Evolutionary conservation across 1,284 basidiomycete genomes (phyloP).

Genomic region (Rhodotorula sp.): DNA sequence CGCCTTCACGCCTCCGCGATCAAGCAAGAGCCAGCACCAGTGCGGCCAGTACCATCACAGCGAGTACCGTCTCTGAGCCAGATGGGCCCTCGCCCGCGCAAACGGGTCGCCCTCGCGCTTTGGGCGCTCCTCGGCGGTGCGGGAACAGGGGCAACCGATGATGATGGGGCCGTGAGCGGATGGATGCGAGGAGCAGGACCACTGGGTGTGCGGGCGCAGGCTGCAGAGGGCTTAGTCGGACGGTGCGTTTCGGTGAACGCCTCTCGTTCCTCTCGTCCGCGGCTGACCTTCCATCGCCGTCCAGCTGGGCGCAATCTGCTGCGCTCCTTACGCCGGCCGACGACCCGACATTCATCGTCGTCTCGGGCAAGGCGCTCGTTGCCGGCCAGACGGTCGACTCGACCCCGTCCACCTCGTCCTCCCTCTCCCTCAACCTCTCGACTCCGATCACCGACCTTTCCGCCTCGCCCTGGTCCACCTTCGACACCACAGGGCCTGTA

Average conservation of each 20-base stretch:
- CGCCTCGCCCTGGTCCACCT: conserved; percentile 23
- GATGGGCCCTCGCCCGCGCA: background rate
- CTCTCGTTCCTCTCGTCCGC: background rate
- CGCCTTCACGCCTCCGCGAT: too few relatives aligned
- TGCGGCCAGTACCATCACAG: background rate
- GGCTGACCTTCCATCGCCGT: background rate
- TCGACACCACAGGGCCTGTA: conserved; percentile 13
- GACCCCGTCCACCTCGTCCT: conserved; percentile 18
- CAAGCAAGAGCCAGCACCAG: too few relatives aligned
- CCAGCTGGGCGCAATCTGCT: conserved; percentile 36
- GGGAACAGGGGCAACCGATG: background rate
- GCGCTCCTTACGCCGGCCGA: conserved; percentile 22
- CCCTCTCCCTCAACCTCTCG: conserved; percentile 33
- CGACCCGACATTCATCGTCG: conserved; percentile 24
- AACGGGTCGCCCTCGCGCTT: background rate
- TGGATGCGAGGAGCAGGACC: background rate
- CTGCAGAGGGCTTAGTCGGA: background rate
- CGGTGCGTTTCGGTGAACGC: background rate
- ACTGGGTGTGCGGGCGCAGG: background rate
- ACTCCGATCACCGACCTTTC: conserved; percentile 27
- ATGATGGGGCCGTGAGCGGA: background rate
- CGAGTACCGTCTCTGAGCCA: background rate
- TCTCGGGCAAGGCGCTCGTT: conserved; percentile 28
- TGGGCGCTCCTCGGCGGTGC: background rate
- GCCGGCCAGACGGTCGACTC: conserved; percentile 36